Base-by-base conservation (phyloP, 129 eudicot genomes). In the Centella asiatica region DNA sequence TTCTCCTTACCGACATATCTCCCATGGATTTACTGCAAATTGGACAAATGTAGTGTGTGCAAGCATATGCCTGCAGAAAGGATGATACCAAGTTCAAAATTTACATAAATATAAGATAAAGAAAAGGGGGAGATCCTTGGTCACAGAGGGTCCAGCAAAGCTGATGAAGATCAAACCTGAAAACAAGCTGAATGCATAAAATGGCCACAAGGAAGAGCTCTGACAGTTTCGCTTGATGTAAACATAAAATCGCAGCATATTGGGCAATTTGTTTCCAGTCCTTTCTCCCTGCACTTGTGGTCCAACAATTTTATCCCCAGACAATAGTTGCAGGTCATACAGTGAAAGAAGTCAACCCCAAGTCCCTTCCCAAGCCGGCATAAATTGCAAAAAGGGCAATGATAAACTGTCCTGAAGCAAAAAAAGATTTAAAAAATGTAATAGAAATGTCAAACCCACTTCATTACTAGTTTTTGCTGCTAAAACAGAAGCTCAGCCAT, bases 231-330 rank as follows among this genome's bases (percentile, higher is more conserved):
- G 60, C 76, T 78, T 12, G 83, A 78, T 4, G 83, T 78, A 67
- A 78, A 78, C 68, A 78, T 71, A 71, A 78, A 78, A 34, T 78
- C 83, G 45, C 83, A 78, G 76, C 83, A 78, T 57, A 78, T 78
- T 7, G 83, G 83, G 49, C 83, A 78, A 53, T 78, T 78, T 39
- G 75, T 78, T 65, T 78, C 83, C 31, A 78, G 47, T 24, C 76
- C 64, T 71, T 78, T 78, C 78, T 78, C 83, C 59, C 72, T 44
- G 55, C 83, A 78, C 56, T 78, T 78, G 45, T 78, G 83, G 40
- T 78, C 66, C 48, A 64, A 67, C 60, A 64, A 57, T 47, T 59
- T 70, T 23, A 68, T 57, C 45, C 71, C 61, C 65, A 78, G 44
- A 71, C 83, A 78, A 47, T 69, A 78, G 55, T 78, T 78, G 58